phyloP scores from a whole-genome alignment of 176 grass and related monocot genomes.

The barley (Hordeum vulgare) region MorexV3_pseudomolecules_assembly NC_058523.1:463991339-463991838 shows the following conservation, averaged over 20 bases:
- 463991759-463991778: no score
- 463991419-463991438: constrained; percentile 26
- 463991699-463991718: no score
- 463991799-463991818: neutral
- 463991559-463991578: constrained; percentile 6
- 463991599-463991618: constrained; percentile 16
- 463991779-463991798: neutral
- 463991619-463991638: constrained; percentile 25
- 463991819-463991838: neutral
- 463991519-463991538: constrained; percentile 16
- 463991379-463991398: constrained; percentile 12
- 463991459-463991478: constrained; percentile 14
- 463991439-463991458: constrained; percentile 8
- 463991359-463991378: constrained; percentile 15
- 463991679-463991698: no score
- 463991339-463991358: neutral
- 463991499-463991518: constrained; percentile 22
- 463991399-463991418: constrained; percentile 27
- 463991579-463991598: constrained; percentile 34
- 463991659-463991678: neutral
- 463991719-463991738: no score
- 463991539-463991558: neutral
- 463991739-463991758: no score
- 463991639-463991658: constrained; percentile 1
- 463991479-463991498: constrained; percentile 29